Evolutionary conservation across 2,329 filamentous ascomycete genomes (phyloP).

Genomic region (Endocalyx cinctus): DNA sequence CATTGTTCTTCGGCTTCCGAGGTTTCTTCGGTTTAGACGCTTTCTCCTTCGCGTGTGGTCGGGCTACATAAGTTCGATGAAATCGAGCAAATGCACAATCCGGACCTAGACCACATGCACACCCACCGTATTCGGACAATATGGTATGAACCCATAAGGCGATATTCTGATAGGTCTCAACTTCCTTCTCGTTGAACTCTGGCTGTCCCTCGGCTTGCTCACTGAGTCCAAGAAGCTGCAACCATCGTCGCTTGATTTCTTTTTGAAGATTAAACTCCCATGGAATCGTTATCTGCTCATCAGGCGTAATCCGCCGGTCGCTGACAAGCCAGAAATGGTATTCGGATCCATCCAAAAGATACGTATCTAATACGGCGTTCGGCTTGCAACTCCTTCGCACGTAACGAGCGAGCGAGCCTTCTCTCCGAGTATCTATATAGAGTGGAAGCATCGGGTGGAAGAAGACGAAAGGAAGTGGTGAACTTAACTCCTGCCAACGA

Average conservation of each 20-base stretch:
- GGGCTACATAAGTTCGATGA: slow-evolving; percentile 51
- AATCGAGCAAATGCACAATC: slow-evolving; percentile 63
- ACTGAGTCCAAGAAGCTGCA: slow-evolving; percentile 56
- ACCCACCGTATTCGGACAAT: slow-evolving; percentile 73
- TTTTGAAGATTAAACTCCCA: slow-evolving; percentile 66
- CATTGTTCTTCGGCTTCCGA: slow-evolving; percentile 51
- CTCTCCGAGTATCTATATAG: slow-evolving; percentile 80
- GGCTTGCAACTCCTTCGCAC: slow-evolving; percentile 88
- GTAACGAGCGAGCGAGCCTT: slow-evolving; percentile 82
- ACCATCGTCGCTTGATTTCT: slow-evolving; percentile 47
- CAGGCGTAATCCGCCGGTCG: slow-evolving; percentile 65
- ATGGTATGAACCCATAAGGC: slow-evolving; percentile 64
- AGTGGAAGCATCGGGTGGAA: slow-evolving; percentile 86
- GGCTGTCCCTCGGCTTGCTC: slow-evolving; percentile 49
- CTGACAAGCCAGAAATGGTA: slow-evolving; percentile 94
- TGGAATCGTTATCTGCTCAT: slow-evolving; percentile 58
- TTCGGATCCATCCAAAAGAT: slow-evolving; percentile 70
- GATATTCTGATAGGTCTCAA: slow-evolving; percentile 54
- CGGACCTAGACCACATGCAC: slow-evolving; percentile 63
- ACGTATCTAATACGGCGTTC: slow-evolving; percentile 83
- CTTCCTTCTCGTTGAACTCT: slow-evolving; percentile 52
- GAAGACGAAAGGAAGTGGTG: slow-evolving; percentile 70
- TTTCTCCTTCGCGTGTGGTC: slow-evolving; percentile 35
- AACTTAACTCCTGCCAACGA: slow-evolving; percentile 62
- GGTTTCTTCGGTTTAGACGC: slow-evolving; percentile 43